Base-by-base conservation (phyloP, 2,329 filamentous ascomycete genomes). In the Aspergillus sp. region DNA sequence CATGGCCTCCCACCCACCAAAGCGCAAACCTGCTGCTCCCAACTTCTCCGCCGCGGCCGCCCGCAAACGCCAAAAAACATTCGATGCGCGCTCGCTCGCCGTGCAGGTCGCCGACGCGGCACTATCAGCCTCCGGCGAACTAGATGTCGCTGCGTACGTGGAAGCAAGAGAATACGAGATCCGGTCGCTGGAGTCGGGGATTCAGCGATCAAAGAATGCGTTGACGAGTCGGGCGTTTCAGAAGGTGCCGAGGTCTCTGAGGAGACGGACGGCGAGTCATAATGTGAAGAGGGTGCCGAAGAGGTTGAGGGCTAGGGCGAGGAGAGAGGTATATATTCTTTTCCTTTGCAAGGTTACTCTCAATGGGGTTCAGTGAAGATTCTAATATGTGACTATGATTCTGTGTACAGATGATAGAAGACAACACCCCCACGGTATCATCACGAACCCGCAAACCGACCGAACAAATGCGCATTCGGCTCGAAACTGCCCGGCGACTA, bases 231-330 rank as follows among this genome's bases (percentile, higher is more conserved):
- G 94, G 54, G 93, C 94, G 13, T 98, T 98, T 71, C 95, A 99
- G 75, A 86, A 91, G 67, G 90, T 99, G 5, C 95, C 95, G 1
- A 86, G 92, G 66, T 88, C 89, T 53, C 80, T 99, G 84, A 84
- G 95, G 66, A 84, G 95, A 65, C 84, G 95, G 68, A 96, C 94
- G 0, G 95, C 94, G 19, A 96, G 92, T 74, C 95, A 99, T 78
- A 97, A 99, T 83, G 90, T 90, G 38, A 96, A 94, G 78, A 86
- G 90, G 63, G 89, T 99, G 15, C 95, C 95, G 2, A 89, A 88
- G 71, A 82, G 92, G 63, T 78, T 98, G 70, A 85, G 90, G 58
- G 79, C 78, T 41, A 84, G 90, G 66, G 92, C 92, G 1, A 84
- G 81, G 68, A 81, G 82, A 73, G 87, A 89, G 81, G 81, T 83